Evolutionary conservation across 306 rosid genomes (phyloP).

Genomic region (Datisca glomerata): DNA sequence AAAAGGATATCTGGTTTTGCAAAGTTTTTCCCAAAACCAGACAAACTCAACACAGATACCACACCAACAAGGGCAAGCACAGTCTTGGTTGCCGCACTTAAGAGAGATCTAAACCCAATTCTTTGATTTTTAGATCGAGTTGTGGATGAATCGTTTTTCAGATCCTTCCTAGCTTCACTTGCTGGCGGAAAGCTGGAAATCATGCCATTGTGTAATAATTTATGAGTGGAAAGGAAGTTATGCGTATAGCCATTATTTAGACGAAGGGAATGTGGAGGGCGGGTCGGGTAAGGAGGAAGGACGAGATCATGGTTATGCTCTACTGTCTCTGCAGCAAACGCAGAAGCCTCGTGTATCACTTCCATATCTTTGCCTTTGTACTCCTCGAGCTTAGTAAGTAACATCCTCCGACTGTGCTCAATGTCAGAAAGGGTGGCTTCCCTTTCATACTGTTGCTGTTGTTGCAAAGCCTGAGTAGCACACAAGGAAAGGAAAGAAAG

Average conservation of each 20-base stretch:
- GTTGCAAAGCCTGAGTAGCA: constrained; percentile 56
- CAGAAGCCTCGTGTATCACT: constrained; percentile 80
- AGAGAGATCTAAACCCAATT: constrained; percentile 29
- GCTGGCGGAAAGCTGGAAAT: constrained; percentile 20
- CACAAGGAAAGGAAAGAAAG: too few relatives aligned
- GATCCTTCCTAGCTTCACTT: constrained; percentile 25
- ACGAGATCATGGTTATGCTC: constrained; percentile 66
- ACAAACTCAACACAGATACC: constrained; percentile 50
- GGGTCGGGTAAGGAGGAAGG: constrained; percentile 85
- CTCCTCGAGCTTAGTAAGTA: constrained; percentile 63
- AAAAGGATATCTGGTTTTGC: constrained; percentile 19
- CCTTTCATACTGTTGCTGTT: constrained; percentile 67
- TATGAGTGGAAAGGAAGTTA: constrained; percentile 28
- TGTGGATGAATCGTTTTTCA: constrained; percentile 17
- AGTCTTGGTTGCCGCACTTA: constrained; percentile 56
- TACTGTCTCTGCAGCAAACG: constrained; percentile 83
- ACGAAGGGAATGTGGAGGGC: constrained; percentile 37
- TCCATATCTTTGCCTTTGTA: constrained; percentile 77
- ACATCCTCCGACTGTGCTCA: constrained; percentile 67
- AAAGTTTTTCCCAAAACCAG: constrained; percentile 56
- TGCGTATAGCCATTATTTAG: constrained; percentile 35
- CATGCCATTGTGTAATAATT: constrained; percentile 42
- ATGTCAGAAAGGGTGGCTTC: constrained; percentile 79
- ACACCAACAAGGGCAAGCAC: constrained; percentile 59
- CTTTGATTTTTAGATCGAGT: constrained; percentile 26